phyloP scores from a whole-genome alignment of 495 filamentous ascomycete species.

The Monascus purpureus region DNA sequence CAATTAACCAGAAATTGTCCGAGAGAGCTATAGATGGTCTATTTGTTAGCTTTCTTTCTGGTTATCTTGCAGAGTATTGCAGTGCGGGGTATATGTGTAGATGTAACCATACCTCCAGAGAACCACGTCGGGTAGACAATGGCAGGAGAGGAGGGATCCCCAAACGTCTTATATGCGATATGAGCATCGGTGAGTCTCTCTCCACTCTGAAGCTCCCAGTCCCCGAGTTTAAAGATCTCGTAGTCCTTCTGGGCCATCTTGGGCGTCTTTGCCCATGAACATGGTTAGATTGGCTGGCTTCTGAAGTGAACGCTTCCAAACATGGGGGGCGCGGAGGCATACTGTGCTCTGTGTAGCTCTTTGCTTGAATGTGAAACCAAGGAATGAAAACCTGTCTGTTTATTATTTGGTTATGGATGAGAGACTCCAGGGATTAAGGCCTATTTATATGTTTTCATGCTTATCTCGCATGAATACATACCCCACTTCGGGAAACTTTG shows the following conservation, averaged over 20 bases:
- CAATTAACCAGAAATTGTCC: constrained; percentile 54
- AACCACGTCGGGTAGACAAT: constrained; percentile 65
- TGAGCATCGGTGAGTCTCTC: constrained; percentile 40
- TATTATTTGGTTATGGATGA: too few relatives aligned
- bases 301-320: too few relatives aligned
- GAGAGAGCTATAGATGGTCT: constrained; percentile 27
- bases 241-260: constrained; percentile 26
- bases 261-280: constrained; percentile 12
- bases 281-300: too few relatives aligned
- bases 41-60: not conserved
- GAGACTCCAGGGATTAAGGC: too few relatives aligned
- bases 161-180: constrained; percentile 60
- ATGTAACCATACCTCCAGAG: constrained; percentile 44
- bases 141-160: constrained; percentile 43
- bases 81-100: too few relatives aligned
- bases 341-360: too few relatives aligned
- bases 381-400: too few relatives aligned
- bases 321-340: too few relatives aligned
- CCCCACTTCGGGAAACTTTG: too few relatives aligned
- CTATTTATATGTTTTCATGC: too few relatives aligned
- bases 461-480: too few relatives aligned
- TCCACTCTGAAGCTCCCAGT: constrained; percentile 49
- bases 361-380: too few relatives aligned
- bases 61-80: not conserved
- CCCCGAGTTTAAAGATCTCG: constrained; percentile 41